Conservation (phyloP, 257 asterid genomes). For the Mitragyna speciosa region DNA sequence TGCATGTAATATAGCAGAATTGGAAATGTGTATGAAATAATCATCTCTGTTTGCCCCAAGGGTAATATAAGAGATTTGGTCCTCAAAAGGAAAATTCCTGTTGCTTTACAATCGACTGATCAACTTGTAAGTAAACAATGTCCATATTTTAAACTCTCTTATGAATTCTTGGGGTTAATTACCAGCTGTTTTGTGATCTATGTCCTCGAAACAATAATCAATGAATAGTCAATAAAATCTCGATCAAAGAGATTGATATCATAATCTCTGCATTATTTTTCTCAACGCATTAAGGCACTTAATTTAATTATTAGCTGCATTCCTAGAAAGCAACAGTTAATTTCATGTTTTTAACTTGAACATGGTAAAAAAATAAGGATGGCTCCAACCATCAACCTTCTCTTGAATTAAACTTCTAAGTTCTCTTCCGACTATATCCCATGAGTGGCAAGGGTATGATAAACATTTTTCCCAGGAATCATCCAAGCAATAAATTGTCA, state of each 20-base stretch:
- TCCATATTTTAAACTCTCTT: conserved; percentile 23
- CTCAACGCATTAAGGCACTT: neutral
- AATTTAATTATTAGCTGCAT: neutral
- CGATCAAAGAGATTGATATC: neutral
- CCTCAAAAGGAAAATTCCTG: neutral
- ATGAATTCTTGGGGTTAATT: conserved; percentile 23
- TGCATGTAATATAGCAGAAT: conserved; percentile 51
- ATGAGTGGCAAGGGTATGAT: neutral
- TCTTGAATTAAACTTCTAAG: too few species aligned
- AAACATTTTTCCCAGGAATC: neutral
- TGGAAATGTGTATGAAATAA: conserved; percentile 13
- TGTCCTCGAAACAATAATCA: conserved; percentile 1
- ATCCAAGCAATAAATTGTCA: neutral
- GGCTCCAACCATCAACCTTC: neutral
- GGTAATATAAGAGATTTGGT: conserved; percentile 15
- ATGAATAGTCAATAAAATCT: conserved; percentile 5
- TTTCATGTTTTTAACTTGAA: neutral
- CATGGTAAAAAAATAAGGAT: neutral
- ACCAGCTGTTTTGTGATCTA: conserved; percentile 4
- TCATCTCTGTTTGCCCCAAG: conserved; percentile 22
- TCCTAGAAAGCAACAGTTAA: neutral
- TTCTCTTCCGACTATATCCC: neutral
- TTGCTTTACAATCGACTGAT: neutral
- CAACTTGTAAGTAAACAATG: conserved; percentile 3
- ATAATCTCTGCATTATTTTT: neutral